These are phyloP conservation scores for Sporothrix pseudoabietina DNA, from an alignment of 2,329 filamentous ascomycete species.

Conservation along the genomic window DNA sequence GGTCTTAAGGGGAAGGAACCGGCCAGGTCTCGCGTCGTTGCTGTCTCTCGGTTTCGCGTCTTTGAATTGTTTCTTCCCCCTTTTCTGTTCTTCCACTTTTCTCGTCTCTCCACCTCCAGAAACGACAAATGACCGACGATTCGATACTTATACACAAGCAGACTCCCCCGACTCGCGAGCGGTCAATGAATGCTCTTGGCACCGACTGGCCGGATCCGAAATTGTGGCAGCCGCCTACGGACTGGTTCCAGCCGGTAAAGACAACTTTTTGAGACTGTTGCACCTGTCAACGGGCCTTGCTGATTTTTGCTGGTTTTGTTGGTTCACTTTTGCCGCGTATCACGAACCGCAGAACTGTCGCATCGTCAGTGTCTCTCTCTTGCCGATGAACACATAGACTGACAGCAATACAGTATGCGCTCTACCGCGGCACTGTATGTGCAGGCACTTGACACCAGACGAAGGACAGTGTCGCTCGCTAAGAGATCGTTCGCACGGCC, in stretches of 20 bases:
- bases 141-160: neutral
- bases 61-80: neutral
- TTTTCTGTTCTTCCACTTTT: neutral
- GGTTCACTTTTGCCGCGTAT: conserved; percentile 12
- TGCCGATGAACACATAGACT: neutral
- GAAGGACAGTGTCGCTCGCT: conserved; percentile 8
- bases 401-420: conserved; percentile 19
- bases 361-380: neutral
- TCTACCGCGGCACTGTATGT: neutral
- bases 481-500: conserved; percentile 23
- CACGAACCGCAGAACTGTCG: conserved; percentile 5
- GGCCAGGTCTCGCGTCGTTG: neutral
- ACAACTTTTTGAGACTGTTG: conserved; percentile 14
- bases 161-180: neutral
- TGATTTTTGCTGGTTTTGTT: neutral
- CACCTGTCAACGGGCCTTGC: neutral
- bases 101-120: neutral
- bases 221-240: conserved; percentile 8
- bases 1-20: neutral
- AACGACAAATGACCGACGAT: neutral
- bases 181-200: neutral
- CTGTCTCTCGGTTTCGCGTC: neutral
- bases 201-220: conserved; percentile 21
- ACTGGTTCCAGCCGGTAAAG: conserved; percentile 3
- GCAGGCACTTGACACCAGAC: too few relatives aligned